Base-by-base conservation (phyloP, 2,329 filamentous ascomycete species). In the Phaeosphaeria sp. region DNA sequence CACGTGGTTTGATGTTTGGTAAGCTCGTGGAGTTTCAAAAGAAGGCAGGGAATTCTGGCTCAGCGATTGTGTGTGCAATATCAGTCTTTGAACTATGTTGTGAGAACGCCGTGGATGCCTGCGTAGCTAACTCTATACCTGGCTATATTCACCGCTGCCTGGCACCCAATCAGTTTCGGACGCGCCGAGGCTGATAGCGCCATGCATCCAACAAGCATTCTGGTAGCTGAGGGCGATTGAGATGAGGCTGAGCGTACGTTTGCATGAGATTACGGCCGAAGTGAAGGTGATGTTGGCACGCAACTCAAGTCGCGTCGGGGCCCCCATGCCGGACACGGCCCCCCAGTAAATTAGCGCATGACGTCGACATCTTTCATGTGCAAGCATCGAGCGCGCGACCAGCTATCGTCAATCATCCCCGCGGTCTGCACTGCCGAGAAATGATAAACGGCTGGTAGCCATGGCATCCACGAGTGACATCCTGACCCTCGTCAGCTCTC, bases 401-500 rank as follows among this genome's bases (percentile, higher is more conserved):
- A 36, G 13, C 30, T 3, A 43, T 21, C 41, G n/a, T 43, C 41
- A 43, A 43, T 11, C 41, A 43, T 25, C 44, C 21, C 44, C 44
- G 22, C 21, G 36, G 36, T 23, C 23, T 41, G 17, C 27, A 18
- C 33, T 47, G 30, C 43, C 43, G 51, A 42, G 51, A 47, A 10
- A 49, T 54, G 52, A 49, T 49, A 43, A 27, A 5, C 22, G 50
- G 22, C 52, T 62, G 58, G 56, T 57, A 57, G 60, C 56, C 46
- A 78, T 78, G 75, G 70, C 70, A 48, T 74, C 73, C 44, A 62
- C 60, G 57, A 75, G 72, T 58, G 71, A 78, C 54, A 60, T 72
- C 46, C 65, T 77, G 49, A 73, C 76, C 23, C 66, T 73, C 39
- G 52, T 72, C 48, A 80, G 77, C 59, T 87, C 87, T 27, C 66